Evolutionary conservation across 2,329 filamentous ascomycete species (phyloP).

Genomic region (Microascus cirrosus): DNA sequence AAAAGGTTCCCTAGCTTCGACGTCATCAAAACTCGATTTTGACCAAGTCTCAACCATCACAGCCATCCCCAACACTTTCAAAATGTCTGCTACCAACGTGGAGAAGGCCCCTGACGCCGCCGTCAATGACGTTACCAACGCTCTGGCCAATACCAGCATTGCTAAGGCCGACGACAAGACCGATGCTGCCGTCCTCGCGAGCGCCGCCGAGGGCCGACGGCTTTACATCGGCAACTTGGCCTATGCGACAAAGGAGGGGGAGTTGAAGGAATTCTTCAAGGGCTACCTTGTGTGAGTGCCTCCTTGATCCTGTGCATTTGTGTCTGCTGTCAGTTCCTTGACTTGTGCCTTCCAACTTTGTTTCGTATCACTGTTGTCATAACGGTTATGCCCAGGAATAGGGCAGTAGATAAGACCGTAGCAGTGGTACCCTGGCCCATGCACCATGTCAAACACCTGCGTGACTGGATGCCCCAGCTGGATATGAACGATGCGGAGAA

Average conservation of each 20-base stretch:
- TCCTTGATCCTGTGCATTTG: background rate
- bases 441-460: background rate
- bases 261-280: conserved; percentile 99
- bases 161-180: conserved; percentile 38
- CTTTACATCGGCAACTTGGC: conserved; percentile 99
- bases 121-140: conserved; percentile 68
- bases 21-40: conserved; percentile 29
- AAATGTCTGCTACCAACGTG: conserved; percentile 66
- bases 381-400: background rate
- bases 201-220: conserved; percentile 96
- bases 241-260: conserved; percentile 99
- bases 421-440: background rate
- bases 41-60: conserved; percentile 12
- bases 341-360: background rate
- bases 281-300: conserved; percentile 91
- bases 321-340: background rate
- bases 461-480: background rate
- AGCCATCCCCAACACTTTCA: conserved; percentile 35
- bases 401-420: too few relatives aligned
- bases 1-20: conserved; percentile 19
- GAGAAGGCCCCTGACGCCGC: conserved; percentile 55
- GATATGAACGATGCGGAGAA: background rate
- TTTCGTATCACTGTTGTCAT: background rate
- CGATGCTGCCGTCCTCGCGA: conserved; percentile 90
- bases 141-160: conserved; percentile 64